Conservation (phyloP, 2,329 filamentous ascomycete genomes). For the Aureobasidium leucospermi region DNA sequence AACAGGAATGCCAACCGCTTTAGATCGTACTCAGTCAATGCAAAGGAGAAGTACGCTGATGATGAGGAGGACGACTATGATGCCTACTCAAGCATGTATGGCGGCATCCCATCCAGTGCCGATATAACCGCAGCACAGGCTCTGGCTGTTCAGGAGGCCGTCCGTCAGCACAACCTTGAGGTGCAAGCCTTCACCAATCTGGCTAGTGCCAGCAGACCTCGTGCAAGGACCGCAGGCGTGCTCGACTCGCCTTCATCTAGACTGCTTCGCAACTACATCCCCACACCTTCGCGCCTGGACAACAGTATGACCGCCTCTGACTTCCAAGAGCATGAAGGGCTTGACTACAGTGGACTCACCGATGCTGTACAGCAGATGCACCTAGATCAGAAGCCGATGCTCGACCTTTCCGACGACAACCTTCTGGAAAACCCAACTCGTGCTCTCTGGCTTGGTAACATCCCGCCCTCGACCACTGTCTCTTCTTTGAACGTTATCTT, state of each 20-base stretch:
- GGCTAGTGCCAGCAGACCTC: conserved; percentile 71
- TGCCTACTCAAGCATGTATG: conserved; percentile 46
- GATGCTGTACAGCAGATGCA: conserved; percentile 78
- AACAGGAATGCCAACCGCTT: conserved; percentile 78
- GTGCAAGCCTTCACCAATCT: conserved; percentile 88
- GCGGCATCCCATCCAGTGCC: conserved; percentile 50
- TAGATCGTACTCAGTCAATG: conserved; percentile 96
- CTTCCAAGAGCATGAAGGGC: conserved; percentile 64
- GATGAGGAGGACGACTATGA: conserved; percentile 67
- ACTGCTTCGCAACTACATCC: conserved; percentile 63
- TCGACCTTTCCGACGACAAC: conserved; percentile 67
- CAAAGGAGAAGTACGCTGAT: conserved; percentile 93
- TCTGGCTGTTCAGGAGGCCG: conserved; percentile 59
- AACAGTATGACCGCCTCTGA: conserved; percentile 70
- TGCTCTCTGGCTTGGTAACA: conserved; percentile 94
- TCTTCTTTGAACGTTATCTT: conserved; percentile 95
- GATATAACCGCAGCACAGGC: conserved; percentile 50
- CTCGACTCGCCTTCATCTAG: conserved; percentile 67
- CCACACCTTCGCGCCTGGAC: conserved; percentile 68
- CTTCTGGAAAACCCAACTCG: conserved; percentile 84
- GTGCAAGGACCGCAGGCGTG: conserved; percentile 86
- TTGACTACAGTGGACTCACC: conserved; percentile 71
- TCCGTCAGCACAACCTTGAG: conserved; percentile 85
- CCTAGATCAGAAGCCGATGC: conserved; percentile 54
- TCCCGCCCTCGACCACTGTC: conserved; percentile 92